Conservation (phyloP, 2,329 filamentous ascomycete genomes). For the Setomelanomma holmii region DNA sequence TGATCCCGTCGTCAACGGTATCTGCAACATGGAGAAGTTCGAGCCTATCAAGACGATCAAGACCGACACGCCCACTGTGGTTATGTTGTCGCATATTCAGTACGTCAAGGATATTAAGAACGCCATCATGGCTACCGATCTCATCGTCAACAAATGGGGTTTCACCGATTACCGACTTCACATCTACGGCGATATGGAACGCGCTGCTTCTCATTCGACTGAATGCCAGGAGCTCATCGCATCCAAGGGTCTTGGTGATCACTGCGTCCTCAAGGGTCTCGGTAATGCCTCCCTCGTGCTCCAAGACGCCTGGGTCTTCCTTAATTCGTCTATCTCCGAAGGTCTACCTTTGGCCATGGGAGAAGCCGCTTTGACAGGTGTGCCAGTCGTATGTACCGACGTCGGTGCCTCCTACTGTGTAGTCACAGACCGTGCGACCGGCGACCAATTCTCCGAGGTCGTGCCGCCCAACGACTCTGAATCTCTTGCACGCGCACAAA, state of each 20-base stretch:
- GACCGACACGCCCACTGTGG: slow-evolving; percentile 64
- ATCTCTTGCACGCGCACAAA: slow-evolving; percentile 65
- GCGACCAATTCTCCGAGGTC: slow-evolving; percentile 62
- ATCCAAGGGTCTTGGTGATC: slow-evolving; percentile 57
- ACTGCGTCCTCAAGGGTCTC: slow-evolving; percentile 60
- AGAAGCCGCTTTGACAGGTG: slow-evolving; percentile 62
- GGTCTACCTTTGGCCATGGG: slow-evolving; percentile 62
- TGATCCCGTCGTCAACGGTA: slow-evolving; percentile 69
- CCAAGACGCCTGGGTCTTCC: slow-evolving; percentile 49
- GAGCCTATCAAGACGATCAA: slow-evolving; percentile 64
- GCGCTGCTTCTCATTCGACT: slow-evolving; percentile 65
- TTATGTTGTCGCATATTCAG: slow-evolving; percentile 68
- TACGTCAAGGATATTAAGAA: slow-evolving; percentile 68
- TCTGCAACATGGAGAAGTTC: slow-evolving; percentile 68
- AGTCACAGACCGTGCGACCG: slow-evolving; percentile 57
- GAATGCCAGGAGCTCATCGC: slow-evolving; percentile 64
- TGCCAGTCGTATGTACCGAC: slow-evolving; percentile 62
- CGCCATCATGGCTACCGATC: slow-evolving; percentile 66
- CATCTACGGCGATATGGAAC: slow-evolving; percentile 70
- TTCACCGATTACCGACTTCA: slow-evolving; percentile 67
- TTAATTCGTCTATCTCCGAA: slow-evolving; percentile 63
- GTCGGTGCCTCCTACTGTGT: slow-evolving; percentile 62
- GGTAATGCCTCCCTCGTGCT: slow-evolving; percentile 58
- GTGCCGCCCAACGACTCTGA: slow-evolving; percentile 68
- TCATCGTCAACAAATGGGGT: slow-evolving; percentile 69